Base-by-base conservation (phyloP, 768 basidiomycete genomes). In the Rubroboletus pulcherrimus region DNA sequence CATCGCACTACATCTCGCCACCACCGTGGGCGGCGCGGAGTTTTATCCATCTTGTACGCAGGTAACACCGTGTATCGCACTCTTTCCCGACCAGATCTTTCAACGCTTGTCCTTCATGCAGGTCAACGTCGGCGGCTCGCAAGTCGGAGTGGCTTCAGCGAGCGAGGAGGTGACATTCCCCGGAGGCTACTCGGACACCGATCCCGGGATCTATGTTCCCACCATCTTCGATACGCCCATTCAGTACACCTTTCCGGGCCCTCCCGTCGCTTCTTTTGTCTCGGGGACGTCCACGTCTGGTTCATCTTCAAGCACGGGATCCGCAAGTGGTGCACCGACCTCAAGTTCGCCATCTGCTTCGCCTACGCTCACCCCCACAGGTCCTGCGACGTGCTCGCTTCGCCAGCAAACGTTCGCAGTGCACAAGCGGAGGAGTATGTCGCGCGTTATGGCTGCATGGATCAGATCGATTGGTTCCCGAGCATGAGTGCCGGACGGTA, bases 11-110 rank as follows among this genome's bases (percentile, higher is more conserved):
- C 90, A 91, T 63, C 77, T 84, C 44, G 89, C 79, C 7, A 75
- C 65, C n/a, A 59, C 63, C 2, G 10, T 64, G 17, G 83, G 84
- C 6, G 87, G 86, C 19, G 89, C 87, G 1, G 90, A 93, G 71
- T 92, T 91, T 71, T 93, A 93, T 67, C 84, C 87, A 0, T 80
- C 81, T 29, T 93, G 90, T 68, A 75, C 79, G 3, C 80, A 81
- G 67, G 69, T 71, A 49, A 29, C 19, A 1, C 47, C 14, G 1
- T 24, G 4, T 12, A n/a, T 74, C 49, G 24, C n/a, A 9, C 31
- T 5, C 0, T 30, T 34, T 41, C 31, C 26, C 19, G 3, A n/a
- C 33, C 7, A 14, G 24, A 21, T 19, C 40, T 24, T 48, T 40
- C 9, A 37, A 51, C 39, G 4, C 7, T n/a, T 12, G 37, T 52